Percentiles rank a stretch among this genome's conserved stretches.
phyloP scores from a whole-genome alignment of 441 rosid genomes.

The Croton setiger region DNA sequence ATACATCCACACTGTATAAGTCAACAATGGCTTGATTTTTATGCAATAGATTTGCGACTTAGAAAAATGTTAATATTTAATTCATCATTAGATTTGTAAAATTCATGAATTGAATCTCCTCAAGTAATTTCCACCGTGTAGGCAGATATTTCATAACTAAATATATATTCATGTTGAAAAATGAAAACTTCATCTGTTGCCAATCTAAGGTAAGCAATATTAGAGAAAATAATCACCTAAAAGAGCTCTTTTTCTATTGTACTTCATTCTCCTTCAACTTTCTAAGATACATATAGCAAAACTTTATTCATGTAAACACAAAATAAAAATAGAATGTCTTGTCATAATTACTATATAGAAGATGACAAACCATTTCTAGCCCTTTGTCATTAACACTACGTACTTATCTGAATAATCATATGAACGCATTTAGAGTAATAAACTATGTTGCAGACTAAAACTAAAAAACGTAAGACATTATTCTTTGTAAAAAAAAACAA shows the following conservation, averaged over 20 bases:
- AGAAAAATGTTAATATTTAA: too few species aligned
- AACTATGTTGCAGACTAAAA: too few species aligned
- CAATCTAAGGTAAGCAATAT: neutral
- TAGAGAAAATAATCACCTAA: neutral
- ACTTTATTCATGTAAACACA: neutral
- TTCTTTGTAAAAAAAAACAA: too few species aligned
- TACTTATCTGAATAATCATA: neutral
- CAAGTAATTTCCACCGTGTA: too few species aligned
- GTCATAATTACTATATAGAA: neutral
- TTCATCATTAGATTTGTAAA: neutral
- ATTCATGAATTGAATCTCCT: neutral
- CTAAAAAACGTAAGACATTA: too few species aligned
- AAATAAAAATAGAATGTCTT: neutral
- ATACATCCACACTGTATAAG: too few species aligned
- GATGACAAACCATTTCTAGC: neutral
- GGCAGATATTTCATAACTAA: too few species aligned
- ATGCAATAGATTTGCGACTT: neutral
- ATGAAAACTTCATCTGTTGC: neutral
- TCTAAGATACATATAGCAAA: neutral
- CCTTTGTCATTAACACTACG: neutral
- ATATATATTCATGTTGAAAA: neutral
- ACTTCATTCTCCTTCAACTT: neutral
- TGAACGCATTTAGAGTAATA: too few species aligned
- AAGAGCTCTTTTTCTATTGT: neutral
- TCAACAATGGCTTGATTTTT: neutral